Evolutionary conservation across 805 yeast species (phyloP), one percentile per base, ranked within the genome.

Genomic region (Yamadazyma phyllophila): DNA sequence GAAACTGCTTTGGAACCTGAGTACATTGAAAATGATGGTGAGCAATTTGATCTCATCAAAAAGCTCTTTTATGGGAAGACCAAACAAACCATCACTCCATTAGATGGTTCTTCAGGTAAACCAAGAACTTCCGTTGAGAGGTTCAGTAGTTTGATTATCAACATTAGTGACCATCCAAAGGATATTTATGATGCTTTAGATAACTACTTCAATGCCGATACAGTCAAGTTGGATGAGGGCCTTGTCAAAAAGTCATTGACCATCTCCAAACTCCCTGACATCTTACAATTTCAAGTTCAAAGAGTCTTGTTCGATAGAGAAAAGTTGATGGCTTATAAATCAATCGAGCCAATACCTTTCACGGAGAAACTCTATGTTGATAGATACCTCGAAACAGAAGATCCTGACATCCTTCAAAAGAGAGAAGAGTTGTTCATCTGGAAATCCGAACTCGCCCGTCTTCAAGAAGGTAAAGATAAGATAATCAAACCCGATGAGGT

Each of bases 121-220:
- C 51, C 61, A 3, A 54, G 76, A 42, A 53, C 63, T 4, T 63
- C 71, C 3, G 69, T 74, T 29, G 97, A 92, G 61, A 66, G 96
- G 43, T 92, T 88, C 57, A 76, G 85, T 44, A 87, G 90, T 50
- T 67, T 94, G 52, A 77, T 91, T 53, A 90, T 92, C 12, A 91
- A 89, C 55, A 85, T 92, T 30, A 85, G 91, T 35, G 92, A 85
- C 51, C 92, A 88, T 46, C 96, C 98, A 2, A 82, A 83, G 55
- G 87, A 87, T 60, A 78, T 92, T 12, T 92, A 94, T 60, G 97
- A 88, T 61, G 94, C 97, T 0, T 73, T 94, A 43, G 98, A 94
- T 62, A 78, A 82, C 13, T 87, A 83, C 56, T 91, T 91, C 59
- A 80, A 80, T 41, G 90, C 84, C 44, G 96, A 88, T 53, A 61